Evolutionary conservation across 75 land plant genomes (phyloP), one percentile per base, ranked within the genome.

Genomic region (Cupressus sempervirens): DNA sequence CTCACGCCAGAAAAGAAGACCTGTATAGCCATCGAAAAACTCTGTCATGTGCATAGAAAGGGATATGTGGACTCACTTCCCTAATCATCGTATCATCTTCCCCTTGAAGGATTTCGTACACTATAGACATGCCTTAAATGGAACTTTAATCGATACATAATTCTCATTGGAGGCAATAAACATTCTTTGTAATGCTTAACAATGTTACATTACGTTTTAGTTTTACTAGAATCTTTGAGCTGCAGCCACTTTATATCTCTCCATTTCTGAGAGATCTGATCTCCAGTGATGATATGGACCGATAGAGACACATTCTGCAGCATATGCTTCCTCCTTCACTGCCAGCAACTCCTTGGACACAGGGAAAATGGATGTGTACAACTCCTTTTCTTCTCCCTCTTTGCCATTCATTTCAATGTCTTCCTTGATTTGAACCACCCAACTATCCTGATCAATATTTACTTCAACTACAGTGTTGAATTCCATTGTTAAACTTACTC

Each of bases 201-300:
- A n/a, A n/a, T n/a, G n/a, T n/a, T n/a, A n/a, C n/a, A n/a, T n/a
- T n/a, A n/a, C n/a, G n/a, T n/a, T n/a, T n/a, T n/a, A n/a, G n/a
- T n/a, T n/a, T n/a, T n/a, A n/a, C 83, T 87, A 76, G 40, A 58
- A 29, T 74, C 86, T 79, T 80, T 30, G 36, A 5, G 90, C 88
- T 6, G 90, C 81, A 0, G 83, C 46, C 41, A 90, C 80, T 80
- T 92, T 92, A 86, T 88, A 90, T 68, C 91, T 84, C 84, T 90
- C 91, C 90, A 87, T 92, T 34, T 90, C 91, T 16, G 84, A 67
- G 38, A 90, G 86, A 13, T 85, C 85, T 2, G 86, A 86, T 12
- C 70, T 84, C 85, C 84, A 76, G 11, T 88, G 79, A 79, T 92
- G 93, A 86, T 92, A 92, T 0, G 93, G 93, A 1, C 93, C 93